These are phyloP conservation scores for Arabidopsis thaliana DNA, from an alignment of 345 rosid species.

Conservation along the genomic window TAIR10.1 NC_003076.8:7663501-7664000, in stretches of 20 bases:
- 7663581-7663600: slow-evolving; percentile 41
- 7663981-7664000: slow-evolving; percentile 9
- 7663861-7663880: slow-evolving; percentile 4
- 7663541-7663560: background rate
- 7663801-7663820: background rate
- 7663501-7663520: slow-evolving; percentile 25
- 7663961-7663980: slow-evolving; percentile 16
- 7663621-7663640: slow-evolving; percentile 34
- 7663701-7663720: slow-evolving; percentile 6
- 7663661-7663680: slow-evolving; percentile 41
- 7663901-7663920: slow-evolving; percentile 12
- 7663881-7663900: background rate
- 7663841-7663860: slow-evolving; percentile 5
- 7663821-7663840: slow-evolving; percentile 14
- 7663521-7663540: background rate
- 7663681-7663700: slow-evolving; percentile 44
- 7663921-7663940: slow-evolving; percentile 18
- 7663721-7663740: slow-evolving; percentile 36
- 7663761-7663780: slow-evolving; percentile 22
- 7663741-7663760: slow-evolving; percentile 34
- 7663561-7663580: slow-evolving; percentile 24
- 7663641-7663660: slow-evolving; percentile 31
- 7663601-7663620: slow-evolving; percentile 37
- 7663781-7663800: slow-evolving; percentile 8
- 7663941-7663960: background rate